These are phyloP conservation scores for Hypomyces perniciosus DNA, from an alignment of 2,329 filamentous ascomycete genomes.

Conservation along the genomic window DNA sequence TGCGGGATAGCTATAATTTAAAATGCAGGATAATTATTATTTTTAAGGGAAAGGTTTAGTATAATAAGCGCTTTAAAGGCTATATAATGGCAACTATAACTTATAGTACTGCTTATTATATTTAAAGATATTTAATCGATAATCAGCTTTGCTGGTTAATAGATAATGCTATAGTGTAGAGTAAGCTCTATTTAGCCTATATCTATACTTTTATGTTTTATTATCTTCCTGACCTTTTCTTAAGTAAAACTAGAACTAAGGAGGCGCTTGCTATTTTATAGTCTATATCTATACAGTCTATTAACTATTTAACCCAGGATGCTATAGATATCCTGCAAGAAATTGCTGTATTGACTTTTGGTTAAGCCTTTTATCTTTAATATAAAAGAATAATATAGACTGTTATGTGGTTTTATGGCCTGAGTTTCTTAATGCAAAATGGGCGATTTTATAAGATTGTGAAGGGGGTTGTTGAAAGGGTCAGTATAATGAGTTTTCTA, in stretches of 20 bases:
- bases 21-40: conserved; percentile 32
- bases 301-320: not conserved
- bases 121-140: conserved; percentile 48
- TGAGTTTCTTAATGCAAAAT: too few relatives aligned
- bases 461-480: too few relatives aligned
- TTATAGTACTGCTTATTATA: conserved; percentile 5
- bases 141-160: conserved; percentile 41
- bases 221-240: conserved; percentile 45
- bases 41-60: conserved; percentile 24
- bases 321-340: not conserved
- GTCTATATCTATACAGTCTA: conserved; percentile 45
- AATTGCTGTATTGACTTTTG: conserved; percentile 6
- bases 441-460: too few relatives aligned
- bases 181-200: conserved; percentile 45
- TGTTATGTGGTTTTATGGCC: too few relatives aligned
- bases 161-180: conserved; percentile 45
- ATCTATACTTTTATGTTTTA: conserved; percentile 50
- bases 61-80: not conserved
- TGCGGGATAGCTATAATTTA: conserved; percentile 22
- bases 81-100: conserved; percentile 34
- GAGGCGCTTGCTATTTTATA: conserved; percentile 42
- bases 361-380: conserved; percentile 36
- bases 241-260: conserved; percentile 47
- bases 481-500: too few relatives aligned
- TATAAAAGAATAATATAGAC: conserved; percentile 41